Evolutionary conservation across 2,329 filamentous ascomycete species (phyloP), one percentile per base, ranked within the genome.

Genomic region (Fusarium marasasianum): DNA sequence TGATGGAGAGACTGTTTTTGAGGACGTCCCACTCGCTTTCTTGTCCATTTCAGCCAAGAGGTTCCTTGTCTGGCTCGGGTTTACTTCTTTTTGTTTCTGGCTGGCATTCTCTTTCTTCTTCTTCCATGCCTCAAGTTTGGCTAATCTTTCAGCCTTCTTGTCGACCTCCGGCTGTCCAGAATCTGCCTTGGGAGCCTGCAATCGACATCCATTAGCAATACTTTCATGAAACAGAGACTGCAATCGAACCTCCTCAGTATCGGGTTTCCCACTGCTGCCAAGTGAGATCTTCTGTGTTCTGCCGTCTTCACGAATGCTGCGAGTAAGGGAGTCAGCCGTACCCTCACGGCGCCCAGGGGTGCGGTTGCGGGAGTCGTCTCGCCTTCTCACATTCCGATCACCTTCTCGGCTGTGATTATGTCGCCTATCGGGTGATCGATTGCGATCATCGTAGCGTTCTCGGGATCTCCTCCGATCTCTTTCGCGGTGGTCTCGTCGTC

Each of bases 51-150:
- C 90, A 77, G 92, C 91, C 64, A 93, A 85, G 63, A 94, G 88
- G 77, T 89, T 93, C 76, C 90, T 87, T 44, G 91, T 89, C 73
- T 90, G 91, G 66, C 89, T 90, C 45, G 89, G 86, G 60, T 90
- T 90, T 50, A 91, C 87, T 77, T 93, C 90, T 78, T 90, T 91
- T 80, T 93, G 90, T 80, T 94, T 94, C 72, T 89, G 89, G 77
- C 92, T 92, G 76, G 92, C 92, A 80, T 91, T 91, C 73, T 94
- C 93, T 80, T 94, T 92, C 83, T 95, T 96, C 83, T 94, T 93
- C 84, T 98, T 98, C 95, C 95, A 98, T 65, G 94, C 93, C 81
- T 96, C 94, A 35, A 97, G 84, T 80, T 94, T 95, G 35, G 94
- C 94, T 48, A 95, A 87, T 72, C 93, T 88, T 81, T 96, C 93